These are phyloP conservation scores for Eimeria nieschulzi DNA, from an alignment of 169 alveolate species.

Conservation along the genomic window DNA sequence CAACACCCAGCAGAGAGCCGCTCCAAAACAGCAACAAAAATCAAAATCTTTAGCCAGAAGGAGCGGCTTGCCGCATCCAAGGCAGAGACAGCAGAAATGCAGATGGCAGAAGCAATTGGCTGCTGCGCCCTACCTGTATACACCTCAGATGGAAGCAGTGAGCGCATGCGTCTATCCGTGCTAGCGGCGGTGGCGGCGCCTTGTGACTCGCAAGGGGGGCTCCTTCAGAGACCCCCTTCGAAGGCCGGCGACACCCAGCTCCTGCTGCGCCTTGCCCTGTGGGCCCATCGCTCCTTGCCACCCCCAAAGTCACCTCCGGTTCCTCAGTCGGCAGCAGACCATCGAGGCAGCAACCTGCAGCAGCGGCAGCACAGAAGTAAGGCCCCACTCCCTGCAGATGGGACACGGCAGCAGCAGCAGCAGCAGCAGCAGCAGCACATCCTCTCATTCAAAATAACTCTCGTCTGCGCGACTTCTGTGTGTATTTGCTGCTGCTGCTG, in stretches of 20 bases:
- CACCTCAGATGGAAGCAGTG: conserved; percentile 46
- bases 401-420: not conserved
- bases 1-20: not conserved
- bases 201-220: too few relatives aligned
- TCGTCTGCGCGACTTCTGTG: too few relatives aligned
- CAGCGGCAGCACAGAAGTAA: not conserved
- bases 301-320: not conserved
- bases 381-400: not conserved
- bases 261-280: not conserved
- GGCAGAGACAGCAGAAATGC: not conserved
- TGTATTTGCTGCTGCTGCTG: conserved; percentile 20
- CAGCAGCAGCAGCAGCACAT: conserved; percentile 1
- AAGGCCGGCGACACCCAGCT: not conserved
- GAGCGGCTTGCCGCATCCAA: not conserved
- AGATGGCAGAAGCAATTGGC: not conserved
- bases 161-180: conserved; percentile 45
- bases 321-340: conserved; percentile 23
- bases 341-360: conserved; percentile 45
- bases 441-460: too few relatives aligned
- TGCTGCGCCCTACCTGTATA: conserved; percentile 15
- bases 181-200: conserved; percentile 34
- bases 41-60: not conserved
- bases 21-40: not conserved
- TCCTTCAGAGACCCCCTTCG: too few relatives aligned
- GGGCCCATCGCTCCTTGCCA: conserved; percentile 20